Percentiles rank a stretch among this genome's conserved stretches.
Conservation (phyloP, 2,329 filamentous ascomycete genomes). For the Sporothrix variecibatus region DNA sequence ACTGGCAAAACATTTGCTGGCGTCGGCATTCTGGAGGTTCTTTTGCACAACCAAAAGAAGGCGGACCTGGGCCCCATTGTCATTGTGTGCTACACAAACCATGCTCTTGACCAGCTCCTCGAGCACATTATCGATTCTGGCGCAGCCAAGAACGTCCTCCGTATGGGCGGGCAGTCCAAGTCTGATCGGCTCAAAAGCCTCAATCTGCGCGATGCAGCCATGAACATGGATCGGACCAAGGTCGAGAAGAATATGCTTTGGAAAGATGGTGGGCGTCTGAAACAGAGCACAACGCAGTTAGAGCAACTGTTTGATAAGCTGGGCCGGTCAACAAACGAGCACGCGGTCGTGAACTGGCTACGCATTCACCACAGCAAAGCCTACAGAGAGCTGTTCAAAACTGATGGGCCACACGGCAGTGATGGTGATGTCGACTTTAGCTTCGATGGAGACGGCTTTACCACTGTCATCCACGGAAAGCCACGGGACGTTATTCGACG, state of each 20-base stretch:
- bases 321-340: not conserved
- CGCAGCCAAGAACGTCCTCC: slow-evolving; percentile 54
- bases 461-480: not conserved
- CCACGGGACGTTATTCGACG: not conserved
- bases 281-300: not conserved
- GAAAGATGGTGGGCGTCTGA: not conserved
- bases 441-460: not conserved
- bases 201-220: slow-evolving; percentile 50
- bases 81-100: slow-evolving; percentile 52
- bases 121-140: slow-evolving; percentile 55
- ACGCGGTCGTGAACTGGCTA: not conserved
- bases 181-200: slow-evolving; percentile 51
- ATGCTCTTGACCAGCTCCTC: slow-evolving; percentile 58
- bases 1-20: slow-evolving; percentile 69
- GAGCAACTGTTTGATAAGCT: not conserved
- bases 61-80: slow-evolving; percentile 50
- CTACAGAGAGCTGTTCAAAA: not conserved
- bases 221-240: slow-evolving; percentile 41
- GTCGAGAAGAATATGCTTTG: not conserved
- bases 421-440: not conserved
- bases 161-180: slow-evolving; percentile 62
- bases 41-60: slow-evolving; percentile 47
- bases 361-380: not conserved
- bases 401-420: not conserved
- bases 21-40: slow-evolving; percentile 57